Percentiles rank a stretch among this genome's conserved stretches.
These are phyloP conservation scores for Amorphotheca resinae DNA, from an alignment of 495 filamentous ascomycete species.

Conservation along the genomic window DNA sequence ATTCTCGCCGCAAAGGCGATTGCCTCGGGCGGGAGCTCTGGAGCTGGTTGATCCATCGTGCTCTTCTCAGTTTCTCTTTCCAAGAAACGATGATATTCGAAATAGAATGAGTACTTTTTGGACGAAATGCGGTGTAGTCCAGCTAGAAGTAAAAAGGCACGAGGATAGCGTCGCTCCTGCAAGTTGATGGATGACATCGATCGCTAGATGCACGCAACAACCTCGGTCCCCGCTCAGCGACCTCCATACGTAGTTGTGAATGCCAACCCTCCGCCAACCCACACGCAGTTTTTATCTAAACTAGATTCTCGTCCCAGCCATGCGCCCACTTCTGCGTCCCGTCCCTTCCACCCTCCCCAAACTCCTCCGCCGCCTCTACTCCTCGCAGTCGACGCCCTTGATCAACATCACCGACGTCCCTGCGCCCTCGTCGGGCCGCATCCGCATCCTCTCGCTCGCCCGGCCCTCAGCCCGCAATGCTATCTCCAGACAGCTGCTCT, in stretches of 20 bases:
- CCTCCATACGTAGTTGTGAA: too few species aligned
- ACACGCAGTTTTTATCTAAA: too few species aligned
- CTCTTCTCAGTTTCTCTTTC: neutral
- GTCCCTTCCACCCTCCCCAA: constrained; percentile 8
- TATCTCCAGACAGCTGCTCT: constrained; percentile 66
- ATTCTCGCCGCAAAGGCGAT: constrained; percentile 38
- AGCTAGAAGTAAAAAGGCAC: too few species aligned
- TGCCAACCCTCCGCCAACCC: too few species aligned
- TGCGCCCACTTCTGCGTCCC: constrained; percentile 7
- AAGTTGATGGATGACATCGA: too few species aligned
- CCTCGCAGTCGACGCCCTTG: constrained; percentile 22
- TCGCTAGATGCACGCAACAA: too few species aligned
- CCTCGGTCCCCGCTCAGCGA: too few species aligned
- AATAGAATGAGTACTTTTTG: too few species aligned
- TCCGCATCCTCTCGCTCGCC: constrained; percentile 79
- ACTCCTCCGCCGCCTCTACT: constrained; percentile 11
- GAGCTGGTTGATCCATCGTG: neutral
- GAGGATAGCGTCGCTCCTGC: too few species aligned
- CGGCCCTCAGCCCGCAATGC: constrained; percentile 78
- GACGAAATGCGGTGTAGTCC: too few species aligned
- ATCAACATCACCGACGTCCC: constrained; percentile 62
- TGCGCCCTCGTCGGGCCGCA: constrained; percentile 62
- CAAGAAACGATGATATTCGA: too few species aligned
- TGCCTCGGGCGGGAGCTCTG: constrained; percentile 32
- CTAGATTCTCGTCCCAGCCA: neutral